These are phyloP conservation scores for Castanopsis chinensis DNA, from an alignment of 306 rosid species.

Conservation along the genomic window DNA sequence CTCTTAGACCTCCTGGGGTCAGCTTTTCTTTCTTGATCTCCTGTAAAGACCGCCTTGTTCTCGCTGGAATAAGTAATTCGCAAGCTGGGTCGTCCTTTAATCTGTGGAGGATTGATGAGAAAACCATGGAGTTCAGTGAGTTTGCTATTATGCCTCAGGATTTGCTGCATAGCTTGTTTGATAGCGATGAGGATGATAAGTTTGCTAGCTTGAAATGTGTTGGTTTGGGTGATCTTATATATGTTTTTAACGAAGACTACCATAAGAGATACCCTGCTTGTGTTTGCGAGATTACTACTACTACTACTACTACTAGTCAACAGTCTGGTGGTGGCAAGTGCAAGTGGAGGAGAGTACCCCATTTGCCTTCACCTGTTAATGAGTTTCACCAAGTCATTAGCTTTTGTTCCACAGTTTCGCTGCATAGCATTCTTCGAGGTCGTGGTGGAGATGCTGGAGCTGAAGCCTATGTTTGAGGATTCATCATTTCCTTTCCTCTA, in stretches of 20 bases:
- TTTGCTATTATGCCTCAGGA: constrained; percentile 69
- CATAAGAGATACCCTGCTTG: constrained; percentile 76
- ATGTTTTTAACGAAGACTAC: constrained; percentile 75
- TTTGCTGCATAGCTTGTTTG: constrained; percentile 59
- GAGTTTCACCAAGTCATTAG: constrained; percentile 72
- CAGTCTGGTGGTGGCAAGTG: constrained; percentile 33
- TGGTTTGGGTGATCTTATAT: constrained; percentile 67
- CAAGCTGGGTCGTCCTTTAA: constrained; percentile 46
- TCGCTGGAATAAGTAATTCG: constrained; percentile 63
- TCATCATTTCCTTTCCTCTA: constrained; percentile 6
- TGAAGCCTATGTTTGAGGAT: constrained; percentile 19
- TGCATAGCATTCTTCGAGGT: constrained; percentile 40
- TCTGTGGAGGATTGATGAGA: constrained; percentile 68
- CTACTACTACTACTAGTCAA: background rate
- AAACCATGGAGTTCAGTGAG: constrained; percentile 61
- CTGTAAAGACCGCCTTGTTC: constrained; percentile 49
- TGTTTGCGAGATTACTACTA: constrained; percentile 57
- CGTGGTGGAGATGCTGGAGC: constrained; percentile 18
- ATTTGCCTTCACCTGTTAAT: constrained; percentile 64
- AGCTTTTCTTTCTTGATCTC: constrained; percentile 68
- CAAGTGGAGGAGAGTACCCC: constrained; percentile 69
- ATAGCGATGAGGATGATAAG: constrained; percentile 70
- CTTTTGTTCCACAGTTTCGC: constrained; percentile 68
- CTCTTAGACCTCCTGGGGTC: constrained; percentile 66
- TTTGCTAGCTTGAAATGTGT: constrained; percentile 88